Evolutionary conservation across 352 stramenopile species (phyloP), one percentile per base, ranked within the genome.

Genomic region (Globisporangium acanthophoron): DNA sequence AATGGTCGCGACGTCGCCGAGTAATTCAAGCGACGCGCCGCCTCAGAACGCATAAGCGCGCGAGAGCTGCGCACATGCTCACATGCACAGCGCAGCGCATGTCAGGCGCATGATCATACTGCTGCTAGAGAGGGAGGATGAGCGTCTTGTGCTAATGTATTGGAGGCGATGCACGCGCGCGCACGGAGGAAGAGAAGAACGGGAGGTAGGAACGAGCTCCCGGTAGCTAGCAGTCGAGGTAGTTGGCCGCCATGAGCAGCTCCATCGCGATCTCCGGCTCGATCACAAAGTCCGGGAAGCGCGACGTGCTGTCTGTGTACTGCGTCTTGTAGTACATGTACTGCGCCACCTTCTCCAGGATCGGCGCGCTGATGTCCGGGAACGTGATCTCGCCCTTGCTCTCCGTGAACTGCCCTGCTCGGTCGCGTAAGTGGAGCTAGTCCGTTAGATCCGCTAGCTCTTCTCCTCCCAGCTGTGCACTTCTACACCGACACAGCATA

Each of bases 311-410:
- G 70, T 99, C 98, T 21, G 87, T 94, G 74, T 98, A 98, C 71
- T 88, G 76, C 48, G 87, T 87, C 83, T 99, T 99, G 82, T 99
- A 99, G 80, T 99, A 98, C 62, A 99, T 89, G 84, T 99, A 99
- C 74, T 98, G 92, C 47, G 96, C 96, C 37, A 98, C 92, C 64
- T 98, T 98, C 71, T 99, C 97, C 20, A 99, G 70, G 61, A 99
- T 98, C 33, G 86, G 82, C 24, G 90, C 93, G 50, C 88, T 90
- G 66, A 99, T 99, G 59, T 91, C 97, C 0, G 94, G 96, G 69
- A 99, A 99, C 37, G 82, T 90, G 70, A 99, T 98, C 69, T 99
- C 92, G 58, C 92, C 92, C 62, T 96, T 92, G 79, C 83, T 96
- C 65, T 97, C 90, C 20, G 80, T 94, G 62, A 97, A 97, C 59